Percentiles rank a stretch among this genome's conserved stretches.
These are phyloP conservation scores for Solanum tarijense DNA, from an alignment of 257 asterid genomes.

Conservation along the genomic window DNA sequence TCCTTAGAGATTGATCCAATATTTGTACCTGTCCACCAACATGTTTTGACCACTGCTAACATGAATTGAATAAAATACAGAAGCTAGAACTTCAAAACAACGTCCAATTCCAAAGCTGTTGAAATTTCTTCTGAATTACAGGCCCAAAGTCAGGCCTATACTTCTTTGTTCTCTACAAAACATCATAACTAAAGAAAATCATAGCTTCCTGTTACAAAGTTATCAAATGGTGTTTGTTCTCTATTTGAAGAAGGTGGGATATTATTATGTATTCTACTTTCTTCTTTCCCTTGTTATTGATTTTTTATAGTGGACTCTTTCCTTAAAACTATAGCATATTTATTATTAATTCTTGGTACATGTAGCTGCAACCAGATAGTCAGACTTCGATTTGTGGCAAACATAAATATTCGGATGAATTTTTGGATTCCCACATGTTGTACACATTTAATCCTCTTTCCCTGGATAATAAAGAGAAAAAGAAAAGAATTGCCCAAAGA, in stretches of 20 bases:
- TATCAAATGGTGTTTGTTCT: background rate
- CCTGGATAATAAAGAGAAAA: background rate
- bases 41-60: background rate
- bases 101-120: background rate
- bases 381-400: background rate
- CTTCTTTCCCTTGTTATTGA: background rate
- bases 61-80: background rate
- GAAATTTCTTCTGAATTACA: background rate
- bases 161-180: background rate
- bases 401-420: background rate
- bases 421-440: background rate
- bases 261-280: background rate
- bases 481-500: background rate
- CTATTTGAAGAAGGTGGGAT: background rate
- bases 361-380: background rate
- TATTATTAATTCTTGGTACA: background rate
- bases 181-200: background rate
- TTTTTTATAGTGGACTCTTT: background rate
- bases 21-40: background rate
- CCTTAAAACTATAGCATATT: background rate
- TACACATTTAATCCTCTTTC: background rate
- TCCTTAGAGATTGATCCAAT: background rate
- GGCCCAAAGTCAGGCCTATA: background rate
- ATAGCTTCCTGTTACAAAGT: background rate
- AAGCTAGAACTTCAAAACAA: background rate